phyloP scores from a whole-genome alignment of 768 basidiomycete species.

The Coprinopsis strossmayeri region DNA sequence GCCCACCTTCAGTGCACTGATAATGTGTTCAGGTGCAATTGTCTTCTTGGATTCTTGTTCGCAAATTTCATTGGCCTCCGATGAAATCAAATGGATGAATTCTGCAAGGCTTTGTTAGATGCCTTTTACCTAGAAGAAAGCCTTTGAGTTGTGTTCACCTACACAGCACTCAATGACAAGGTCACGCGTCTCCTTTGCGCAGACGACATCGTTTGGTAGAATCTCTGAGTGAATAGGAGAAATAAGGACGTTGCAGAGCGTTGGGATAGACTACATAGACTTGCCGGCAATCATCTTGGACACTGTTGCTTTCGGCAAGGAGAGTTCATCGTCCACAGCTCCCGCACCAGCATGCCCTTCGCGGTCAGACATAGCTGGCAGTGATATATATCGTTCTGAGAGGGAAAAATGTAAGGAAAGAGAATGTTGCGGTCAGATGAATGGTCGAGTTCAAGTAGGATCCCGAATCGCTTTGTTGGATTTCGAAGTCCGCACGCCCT shows the following conservation, averaged over 20 bases:
- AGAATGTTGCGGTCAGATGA: conserved; percentile 6
- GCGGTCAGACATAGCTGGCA: conserved; percentile 73
- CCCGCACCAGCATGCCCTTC: conserved; percentile 66
- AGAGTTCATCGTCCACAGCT: conserved; percentile 84
- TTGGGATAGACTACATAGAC: conserved; percentile 8
- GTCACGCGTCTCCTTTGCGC: conserved; percentile 95
- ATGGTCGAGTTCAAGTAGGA: neutral
- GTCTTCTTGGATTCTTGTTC: conserved; percentile 99
- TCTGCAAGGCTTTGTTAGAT: conserved; percentile 42
- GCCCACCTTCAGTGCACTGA: conserved; percentile 80
- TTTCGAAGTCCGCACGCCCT: conserved; percentile 36
- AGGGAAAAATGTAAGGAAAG: conserved; percentile 3
- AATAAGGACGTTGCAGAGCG: neutral
- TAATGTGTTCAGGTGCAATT: conserved; percentile 96
- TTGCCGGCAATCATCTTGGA: conserved; percentile 93
- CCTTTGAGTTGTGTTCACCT: conserved; percentile 58
- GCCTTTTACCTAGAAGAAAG: neutral
- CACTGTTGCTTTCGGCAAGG: conserved; percentile 94
- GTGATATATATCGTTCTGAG: neutral
- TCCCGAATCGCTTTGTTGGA: neutral
- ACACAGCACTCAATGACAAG: conserved; percentile 98
- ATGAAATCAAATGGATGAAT: conserved; percentile 96
- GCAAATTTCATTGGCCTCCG: conserved; percentile 96
- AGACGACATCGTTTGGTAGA: conserved; percentile 79
- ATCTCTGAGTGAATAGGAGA: conserved; percentile 53